Base-by-base conservation (phyloP, 345 rosid species). In the Noccaea bulbosa region DNA sequence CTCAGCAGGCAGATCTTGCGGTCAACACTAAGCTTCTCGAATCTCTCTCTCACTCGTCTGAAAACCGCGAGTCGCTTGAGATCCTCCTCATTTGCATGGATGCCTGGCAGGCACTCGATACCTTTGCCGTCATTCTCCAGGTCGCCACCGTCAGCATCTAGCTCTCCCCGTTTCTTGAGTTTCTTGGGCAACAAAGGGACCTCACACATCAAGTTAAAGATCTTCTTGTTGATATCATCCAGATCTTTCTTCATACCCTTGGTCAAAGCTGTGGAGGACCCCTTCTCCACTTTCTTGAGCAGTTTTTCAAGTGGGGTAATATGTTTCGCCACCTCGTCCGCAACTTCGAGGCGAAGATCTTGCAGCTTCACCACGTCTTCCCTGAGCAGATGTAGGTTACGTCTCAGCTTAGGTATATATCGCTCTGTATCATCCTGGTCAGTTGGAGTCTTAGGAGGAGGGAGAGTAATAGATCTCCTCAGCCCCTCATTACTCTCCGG, bases 1-100 rank as follows among this genome's bases (percentile, higher is more conserved):
- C 62, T 79, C 30, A 81, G 58, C 71, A 86, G 51, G 69, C 80
- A 83, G 32, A 71, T 33, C 79, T 20, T 6, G 14, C 34, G 9
- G n/a, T n/a, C n/a, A n/a, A n/a, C n/a, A n/a, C n/a, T n/a, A 57
- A 86, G 83, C 0, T 15, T 1, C 4, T 30, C 7, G 16, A 72
- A 77, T 1, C 47, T 33, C 3, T 5, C 27, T 44, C 5, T 2
- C 2, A 78, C 66, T 14, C 65, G 10, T 65, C 7, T 15, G 35
- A 22, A 72, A 39, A 43, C 57, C 0, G 43, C 57, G n/a, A 32
- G 76, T 2, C 5, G 9, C 41, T 24, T 8, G 11, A 65, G 44
- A 27, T 67, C 34, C n/a, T 53, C 20, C 4, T n/a, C 60, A 11
- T 15, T 9, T 8, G 1, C 27, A 17, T 39, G 76, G 40, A 81